A percentile compares a stretch with the other conserved stretches of the same genome.
Evolutionary conservation across 768 basidiomycete genomes (phyloP).

Genomic region (Lentinula sp.): DNA sequence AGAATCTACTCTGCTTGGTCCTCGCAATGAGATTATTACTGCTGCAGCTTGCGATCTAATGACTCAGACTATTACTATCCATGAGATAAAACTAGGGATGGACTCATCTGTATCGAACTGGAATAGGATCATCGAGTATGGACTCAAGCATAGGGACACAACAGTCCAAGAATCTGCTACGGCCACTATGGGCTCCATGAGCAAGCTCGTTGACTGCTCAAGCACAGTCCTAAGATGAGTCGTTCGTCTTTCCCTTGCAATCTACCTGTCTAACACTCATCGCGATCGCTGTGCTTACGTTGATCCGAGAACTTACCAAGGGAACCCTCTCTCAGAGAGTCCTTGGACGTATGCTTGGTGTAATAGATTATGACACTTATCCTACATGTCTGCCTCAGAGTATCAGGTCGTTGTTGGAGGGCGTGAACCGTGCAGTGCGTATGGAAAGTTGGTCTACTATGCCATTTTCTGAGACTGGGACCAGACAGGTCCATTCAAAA

Average conservation of each 20-base stretch:
- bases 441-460: conserved; percentile 2
- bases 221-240: conserved; percentile 70
- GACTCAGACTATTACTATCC: conserved; percentile 52
- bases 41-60: conserved; percentile 70
- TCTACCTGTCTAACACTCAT: conserved; percentile 6
- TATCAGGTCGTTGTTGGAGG: conserved; percentile 52
- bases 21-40: conserved; percentile 67
- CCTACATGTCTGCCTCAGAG: conserved; percentile 48
- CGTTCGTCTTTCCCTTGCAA: conserved; percentile 8
- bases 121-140: conserved; percentile 62
- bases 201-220: conserved; percentile 61
- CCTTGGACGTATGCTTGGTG: conserved; percentile 63
- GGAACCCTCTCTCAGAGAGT: conserved; percentile 63
- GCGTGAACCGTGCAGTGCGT: conserved; percentile 51
- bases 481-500: conserved; percentile 15
- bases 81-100: conserved; percentile 39
- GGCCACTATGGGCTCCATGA: conserved; percentile 60
- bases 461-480: conserved; percentile 13
- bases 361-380: conserved; percentile 56
- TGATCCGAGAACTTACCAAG: conserved; percentile 55
- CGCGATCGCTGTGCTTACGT: conserved; percentile 27
- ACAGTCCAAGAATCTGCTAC: conserved; percentile 77
- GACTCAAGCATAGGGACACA: conserved; percentile 59
- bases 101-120: conserved; percentile 50
- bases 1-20: conserved; percentile 49